Base-by-base conservation (phyloP, 441 rosid genomes). In the Gossypium aridum region DNA sequence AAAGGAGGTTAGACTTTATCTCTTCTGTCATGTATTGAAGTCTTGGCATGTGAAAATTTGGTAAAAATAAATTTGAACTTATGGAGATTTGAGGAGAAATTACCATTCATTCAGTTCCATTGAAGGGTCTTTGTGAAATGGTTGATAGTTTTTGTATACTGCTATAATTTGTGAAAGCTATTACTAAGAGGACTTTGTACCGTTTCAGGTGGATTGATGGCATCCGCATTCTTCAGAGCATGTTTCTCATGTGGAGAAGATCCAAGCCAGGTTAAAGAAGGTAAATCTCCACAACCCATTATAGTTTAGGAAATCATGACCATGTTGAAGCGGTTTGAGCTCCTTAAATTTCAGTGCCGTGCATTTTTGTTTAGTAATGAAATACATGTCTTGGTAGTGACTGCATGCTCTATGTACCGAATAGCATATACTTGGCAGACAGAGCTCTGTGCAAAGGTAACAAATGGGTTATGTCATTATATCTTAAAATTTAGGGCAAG, bases 181-280 rank as follows among this genome's bases (percentile, higher is more conserved):
- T 77, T 76, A 67, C 56, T 49, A 1, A 31, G 17, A 6, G 23
- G 57, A 45, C 76, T 26, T 22, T 71, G 28, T 70, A 17, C 56
- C 65, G 3, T 86, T 70, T 76, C 86, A 96, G 99, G 87, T 76
- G 84, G 84, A 39, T 76, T 91, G 0, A 61, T 83, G 76, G 78
- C 83, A 73, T 83, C 92, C 45, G 80, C 87, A 62, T 79, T 89
- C 80, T 64, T 96, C 59, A 92, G 84, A 81, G 92, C 89, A n/a
- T 96, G 96, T 78, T 89, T 96, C 79, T 89, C 96, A 79, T 96
- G 99, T 73, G 97, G 98, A 70, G 94, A 89, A 67, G 93, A 90
- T 66, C 91, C 82, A 16, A 84, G 34, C 75, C 90, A 88, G 74
- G 83, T 91, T 64, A 93, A 86, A 81, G 97, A 93, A 89, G 98